A percentile compares a stretch with the other conserved stretches of the same genome.
Evolutionary conservation across 306 rosid species (phyloP).

Genomic region (Prunus mume): DNA sequence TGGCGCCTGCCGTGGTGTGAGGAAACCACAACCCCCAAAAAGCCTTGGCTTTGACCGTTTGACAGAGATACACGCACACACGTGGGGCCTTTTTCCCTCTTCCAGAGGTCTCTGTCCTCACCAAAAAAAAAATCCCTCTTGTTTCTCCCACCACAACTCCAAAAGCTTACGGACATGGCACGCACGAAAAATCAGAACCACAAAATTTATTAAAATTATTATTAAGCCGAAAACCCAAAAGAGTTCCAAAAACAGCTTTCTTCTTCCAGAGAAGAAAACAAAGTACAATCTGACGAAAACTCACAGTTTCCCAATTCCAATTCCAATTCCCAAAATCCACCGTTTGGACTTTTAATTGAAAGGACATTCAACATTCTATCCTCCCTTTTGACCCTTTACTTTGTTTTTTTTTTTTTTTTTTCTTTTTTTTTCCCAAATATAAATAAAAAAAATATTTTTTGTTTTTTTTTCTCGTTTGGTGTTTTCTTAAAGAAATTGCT

Average conservation of each 20-base stretch:
- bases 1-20: not conserved
- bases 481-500: conserved; percentile 27
- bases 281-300: conserved; percentile 38
- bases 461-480: no score
- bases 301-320: not conserved
- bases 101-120: no score
- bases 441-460: no score
- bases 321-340: not conserved
- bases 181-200: not conserved
- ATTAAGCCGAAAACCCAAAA: not conserved
- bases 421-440: no score
- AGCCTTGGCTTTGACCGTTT: not conserved
- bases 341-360: not conserved
- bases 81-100: not conserved
- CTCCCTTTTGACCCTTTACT: conserved; percentile 31
- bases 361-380: not conserved
- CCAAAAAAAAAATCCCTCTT: not conserved
- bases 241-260: not conserved
- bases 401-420: conserved; percentile 39
- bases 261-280: conserved; percentile 32
- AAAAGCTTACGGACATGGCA: not conserved
- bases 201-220: not conserved
- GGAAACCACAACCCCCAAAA: not conserved
- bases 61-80: not conserved
- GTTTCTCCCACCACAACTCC: not conserved